Evolutionary conservation across 306 rosid species (phyloP), one percentile per base, ranked within the genome.

Genomic region (Clitoria ternatea): DNA sequence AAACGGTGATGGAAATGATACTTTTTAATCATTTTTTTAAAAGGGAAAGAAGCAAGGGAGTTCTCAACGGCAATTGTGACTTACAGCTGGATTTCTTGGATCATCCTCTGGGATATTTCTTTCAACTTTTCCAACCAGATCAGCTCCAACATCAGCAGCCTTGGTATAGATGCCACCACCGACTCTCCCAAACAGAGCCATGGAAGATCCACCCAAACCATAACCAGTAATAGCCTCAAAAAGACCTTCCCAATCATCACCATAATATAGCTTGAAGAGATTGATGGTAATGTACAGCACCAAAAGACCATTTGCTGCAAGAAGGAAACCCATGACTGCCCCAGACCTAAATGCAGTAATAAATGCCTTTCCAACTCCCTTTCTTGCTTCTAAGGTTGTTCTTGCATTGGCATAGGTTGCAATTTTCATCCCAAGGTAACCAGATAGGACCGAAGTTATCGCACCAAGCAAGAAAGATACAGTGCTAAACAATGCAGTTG

Each of bases 81-180:
- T 80, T 82, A 87, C 92, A 80, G 92, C 92, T 20, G 92, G 92
- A 73, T 87, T 87, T 78, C 92, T 82, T 8, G 92, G 92, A 57
- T 87, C 92, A 78, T 87, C 92, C 75, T 87, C 92, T 0, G 92
- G 92, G 61, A 87, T 87, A 60, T 87, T 87, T 57, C 89, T 76
- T 73, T 87, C 92, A 64, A 87, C 80, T 77, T 87, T 87, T 64
- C 92, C 92, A 0, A 87, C 92, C 32, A 87, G 76, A 62, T 87
- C 92, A 42, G 92, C 92, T 69, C 92, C 92, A 56, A 87, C 92
- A 85, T 87, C 92, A 20, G 89, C 92, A 53, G 92, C 92, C 80
- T 87, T 87, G 62, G 92, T 87, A 43, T 87, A 87, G 74, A 85
- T 85, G 26, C 92, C 92, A 10, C 92, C 92, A 56, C 87, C 92